phyloP scores from a whole-genome alignment of 257 asterid genomes.

The Nicotiana noctiflora region DNA sequence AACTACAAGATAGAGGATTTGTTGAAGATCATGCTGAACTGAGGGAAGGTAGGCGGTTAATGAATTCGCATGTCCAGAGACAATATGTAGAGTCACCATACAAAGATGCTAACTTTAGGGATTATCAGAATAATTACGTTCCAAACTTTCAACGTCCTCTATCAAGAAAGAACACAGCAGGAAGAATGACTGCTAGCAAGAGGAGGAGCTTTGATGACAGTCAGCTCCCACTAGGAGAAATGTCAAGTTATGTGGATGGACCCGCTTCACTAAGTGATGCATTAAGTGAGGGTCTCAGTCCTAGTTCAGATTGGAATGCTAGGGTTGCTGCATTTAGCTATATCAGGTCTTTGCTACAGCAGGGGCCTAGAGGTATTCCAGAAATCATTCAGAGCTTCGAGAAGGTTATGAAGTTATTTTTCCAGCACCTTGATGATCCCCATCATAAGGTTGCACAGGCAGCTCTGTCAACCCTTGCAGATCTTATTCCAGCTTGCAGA shows the following conservation, averaged over 20 bases:
- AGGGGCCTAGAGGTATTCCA: constrained; percentile 90
- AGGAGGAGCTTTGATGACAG: constrained; percentile 96
- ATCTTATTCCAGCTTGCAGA: constrained; percentile 89
- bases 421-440: constrained; percentile 98
- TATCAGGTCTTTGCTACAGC: constrained; percentile 68
- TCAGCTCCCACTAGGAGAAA: constrained; percentile 69
- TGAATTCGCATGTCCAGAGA: constrained; percentile 52
- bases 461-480: constrained; percentile 94
- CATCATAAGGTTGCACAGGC: constrained; percentile 99
- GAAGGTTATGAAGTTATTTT: constrained; percentile 96
- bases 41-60: constrained; percentile 63
- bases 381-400: constrained; percentile 93
- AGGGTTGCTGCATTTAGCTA: constrained; percentile 92
- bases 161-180: constrained; percentile 69
- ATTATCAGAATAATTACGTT: constrained; percentile 49
- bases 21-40: constrained; percentile 63
- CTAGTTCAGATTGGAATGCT: constrained; percentile 97
- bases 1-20: constrained; percentile 56
- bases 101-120: constrained; percentile 68
- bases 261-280: constrained; percentile 94
- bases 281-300: constrained; percentile 78
- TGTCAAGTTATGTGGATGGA: constrained; percentile 68
- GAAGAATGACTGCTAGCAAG: constrained; percentile 81
- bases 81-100: constrained; percentile 59
- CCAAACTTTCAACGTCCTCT: constrained; percentile 98